phyloP scores from a whole-genome alignment of 257 asterid genomes.

The Fraxinus americana region DNA sequence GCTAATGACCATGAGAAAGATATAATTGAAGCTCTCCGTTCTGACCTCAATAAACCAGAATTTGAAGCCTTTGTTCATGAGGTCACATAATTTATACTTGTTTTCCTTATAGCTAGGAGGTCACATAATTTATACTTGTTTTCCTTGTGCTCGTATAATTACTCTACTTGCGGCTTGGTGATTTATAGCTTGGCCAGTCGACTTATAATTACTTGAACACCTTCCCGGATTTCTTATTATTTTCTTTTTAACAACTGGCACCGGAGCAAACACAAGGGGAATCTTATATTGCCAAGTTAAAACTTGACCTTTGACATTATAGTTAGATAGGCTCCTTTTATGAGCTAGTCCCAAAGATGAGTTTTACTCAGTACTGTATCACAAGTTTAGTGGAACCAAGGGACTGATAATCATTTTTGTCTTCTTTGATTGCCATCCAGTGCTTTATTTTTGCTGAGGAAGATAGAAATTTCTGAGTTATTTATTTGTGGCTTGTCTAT shows the following conservation, averaged over 20 bases:
- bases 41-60: slow-evolving; percentile 79
- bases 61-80: slow-evolving; percentile 70
- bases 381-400: not conserved
- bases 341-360: not conserved
- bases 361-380: not conserved
- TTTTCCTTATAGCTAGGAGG: slow-evolving; percentile 41
- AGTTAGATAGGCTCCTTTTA: not conserved
- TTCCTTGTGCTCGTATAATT: not conserved
- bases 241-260: not conserved
- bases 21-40: slow-evolving; percentile 58
- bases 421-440: slow-evolving; percentile 30
- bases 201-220: too few species aligned
- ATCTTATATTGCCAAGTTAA: not conserved
- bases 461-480: too few species aligned
- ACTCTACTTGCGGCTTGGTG: too few species aligned
- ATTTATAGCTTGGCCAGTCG: too few species aligned
- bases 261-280: too few species aligned
- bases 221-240: not conserved
- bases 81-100: slow-evolving; percentile 37
- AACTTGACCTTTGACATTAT: not conserved
- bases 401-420: not conserved
- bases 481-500: too few species aligned
- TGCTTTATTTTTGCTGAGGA: slow-evolving; percentile 17
- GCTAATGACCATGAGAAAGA: slow-evolving; percentile 60
- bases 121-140: slow-evolving; percentile 7